Base-by-base conservation (phyloP, 495 filamentous ascomycete species). In the Penicillium longicatenatum region DNA sequence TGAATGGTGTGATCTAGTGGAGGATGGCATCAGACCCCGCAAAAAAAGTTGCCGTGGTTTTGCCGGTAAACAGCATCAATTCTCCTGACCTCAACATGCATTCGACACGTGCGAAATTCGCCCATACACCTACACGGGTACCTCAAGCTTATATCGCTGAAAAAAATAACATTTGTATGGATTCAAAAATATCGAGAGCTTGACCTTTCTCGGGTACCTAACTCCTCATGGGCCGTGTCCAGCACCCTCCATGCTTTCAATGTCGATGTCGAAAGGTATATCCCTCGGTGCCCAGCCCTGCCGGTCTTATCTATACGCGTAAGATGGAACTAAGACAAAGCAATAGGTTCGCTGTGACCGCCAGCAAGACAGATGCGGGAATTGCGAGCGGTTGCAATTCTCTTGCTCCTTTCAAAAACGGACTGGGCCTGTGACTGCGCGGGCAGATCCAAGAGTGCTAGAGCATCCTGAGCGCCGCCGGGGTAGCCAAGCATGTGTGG, bases 191-290 rank as follows among this genome's bases (percentile, higher is more conserved):
- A 22, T 47, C 35, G 10, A 35, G 14, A 42, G 19, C 20, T 10
- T 20, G 16, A 19, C 17, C 16, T 33, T n/a, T 12, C 10, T 33
- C 26, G 29, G n/a, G 12, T 10, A 22, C 24, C 35, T 10, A 22
- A n/a, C 35, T 44, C 12, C 41, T 43, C 17, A 61, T 61, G 59
- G 54, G 49, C 17, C 58, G 49, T 22, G 48, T 47, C n/a, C 59
- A 57, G 42, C 53, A 42, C 4, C 12, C 59, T 8, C 55, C 60
- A 52, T 62, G 60, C 33, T 62, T 50, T 30, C 60, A 62, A 44
- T 62, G 60, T 29, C 60, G 60, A 54, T 62, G 45, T 44, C 60
- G 60, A 6, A 62, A 62, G 54, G 60, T 62, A 61, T 44, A 39
- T n/a, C 20, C 6, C 16, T 9, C 19, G 12, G 9, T 14, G 1